Base-by-base conservation (phyloP, 306 rosid genomes). In the Luffa acutangula region DNA sequence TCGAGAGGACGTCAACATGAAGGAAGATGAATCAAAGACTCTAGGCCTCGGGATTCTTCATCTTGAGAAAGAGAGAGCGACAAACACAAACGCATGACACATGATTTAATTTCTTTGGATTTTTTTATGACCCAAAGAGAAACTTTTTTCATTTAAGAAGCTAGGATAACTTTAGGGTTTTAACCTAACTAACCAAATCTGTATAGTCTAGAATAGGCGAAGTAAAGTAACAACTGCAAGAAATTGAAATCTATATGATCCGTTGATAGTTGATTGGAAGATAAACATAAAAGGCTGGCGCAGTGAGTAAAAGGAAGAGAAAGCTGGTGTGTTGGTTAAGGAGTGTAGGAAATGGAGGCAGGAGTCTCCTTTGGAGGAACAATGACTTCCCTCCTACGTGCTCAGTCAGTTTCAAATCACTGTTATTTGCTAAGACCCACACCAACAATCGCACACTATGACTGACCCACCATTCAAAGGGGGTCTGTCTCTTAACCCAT, bases 351-450 rank as follows among this genome's bases (percentile, higher is more conserved):
- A 71, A 21, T 21, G 57, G 41, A 71, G 76, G 54, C 37, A 72
- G 43, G 60, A 73, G 77, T 73, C 25, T 73, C 78, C 78, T 73
- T 73, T 73, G 43, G 59, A 73, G 78, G 39, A 75, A 75, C 78
- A 75, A 75, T 31, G 78, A 73, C 60, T 17, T 73, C 25, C 42
- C 60, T 31, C 25, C 78, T 49, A 51, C 14, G 60, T 33, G 43
- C 60, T 73, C 43, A 53, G 34, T 53, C 78, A 52, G 63, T 75
- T 75, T 51, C 63, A 75, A 75, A 53, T 17, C 48, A 75, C 78
- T 52, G 78, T 75, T 52, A 54, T 17, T 49, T 51, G 49, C 18
- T 17, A 75, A 75, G 78, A 75, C 63, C 78, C 78, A 53, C 78
- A 51, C 78, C 78, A 52, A 75, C 78, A 75, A 54, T 52, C 9